Conservation (phyloP, 2,329 filamentous ascomycete species). For the Clonostachys rhizophaga region DNA sequence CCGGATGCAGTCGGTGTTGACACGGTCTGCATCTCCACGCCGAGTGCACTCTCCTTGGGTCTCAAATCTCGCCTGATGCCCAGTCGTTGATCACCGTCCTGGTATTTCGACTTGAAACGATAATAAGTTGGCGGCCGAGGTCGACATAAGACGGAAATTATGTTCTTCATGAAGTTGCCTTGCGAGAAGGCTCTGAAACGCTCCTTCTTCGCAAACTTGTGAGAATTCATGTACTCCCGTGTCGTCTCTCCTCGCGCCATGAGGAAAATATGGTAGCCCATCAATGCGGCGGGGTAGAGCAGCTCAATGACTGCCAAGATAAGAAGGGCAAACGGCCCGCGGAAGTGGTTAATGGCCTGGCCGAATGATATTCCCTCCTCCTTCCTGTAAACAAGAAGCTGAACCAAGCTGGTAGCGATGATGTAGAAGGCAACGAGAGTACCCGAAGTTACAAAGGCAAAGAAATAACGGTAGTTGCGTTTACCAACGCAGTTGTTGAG, state of each 20-base stretch:
- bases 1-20: conserved; percentile 16
- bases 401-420: conserved; percentile 71
- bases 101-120: conserved; percentile 73
- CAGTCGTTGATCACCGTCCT: conserved; percentile 81
- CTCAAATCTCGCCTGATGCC: conserved; percentile 39
- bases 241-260: conserved; percentile 92
- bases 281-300: conserved; percentile 78
- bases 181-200: conserved; percentile 88
- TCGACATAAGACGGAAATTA: conserved; percentile 73
- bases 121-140: conserved; percentile 87
- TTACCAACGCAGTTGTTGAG: conserved; percentile 97
- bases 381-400: conserved; percentile 69
- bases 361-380: conserved; percentile 63
- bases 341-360: conserved; percentile 62
- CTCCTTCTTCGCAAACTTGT: conserved; percentile 91
- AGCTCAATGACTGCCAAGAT: conserved; percentile 74
- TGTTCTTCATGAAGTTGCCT: conserved; percentile 70
- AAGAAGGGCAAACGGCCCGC: conserved; percentile 82
- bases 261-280: conserved; percentile 86
- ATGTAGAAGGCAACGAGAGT: conserved; percentile 74
- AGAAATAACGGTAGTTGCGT: conserved; percentile 97
- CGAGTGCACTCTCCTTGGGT: conserved; percentile 44
- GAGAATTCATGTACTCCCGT: conserved; percentile 89
- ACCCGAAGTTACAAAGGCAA: conserved; percentile 79
- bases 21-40: conserved; percentile 71